Percentiles rank a stretch among this genome's conserved stretches.
Conservation (phyloP, 352 stramenopile genomes). For the Phytophthora pseudosyringae region DNA sequence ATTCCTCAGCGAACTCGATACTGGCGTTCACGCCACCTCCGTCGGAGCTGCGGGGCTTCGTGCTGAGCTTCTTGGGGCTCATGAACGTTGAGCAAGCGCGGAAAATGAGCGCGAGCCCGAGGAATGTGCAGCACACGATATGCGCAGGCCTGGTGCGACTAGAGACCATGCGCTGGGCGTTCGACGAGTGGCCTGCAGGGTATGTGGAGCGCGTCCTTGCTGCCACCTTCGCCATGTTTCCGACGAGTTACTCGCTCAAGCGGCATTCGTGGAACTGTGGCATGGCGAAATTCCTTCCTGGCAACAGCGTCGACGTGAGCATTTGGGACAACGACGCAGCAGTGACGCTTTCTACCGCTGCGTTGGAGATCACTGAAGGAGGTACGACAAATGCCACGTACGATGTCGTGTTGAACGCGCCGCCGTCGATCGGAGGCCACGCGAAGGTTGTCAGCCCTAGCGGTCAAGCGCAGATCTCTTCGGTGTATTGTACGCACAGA, state of each 20-base stretch:
- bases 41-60: slow-evolving; percentile 57
- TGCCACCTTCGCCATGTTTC: slow-evolving; percentile 60
- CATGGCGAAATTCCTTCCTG: slow-evolving; percentile 46
- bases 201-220: slow-evolving; percentile 55
- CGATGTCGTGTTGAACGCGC: slow-evolving; percentile 71
- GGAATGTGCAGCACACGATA: slow-evolving; percentile 48
- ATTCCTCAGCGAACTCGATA: not conserved
- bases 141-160: slow-evolving; percentile 64
- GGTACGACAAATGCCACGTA: slow-evolving; percentile 35
- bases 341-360: slow-evolving; percentile 57
- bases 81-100: slow-evolving; percentile 63
- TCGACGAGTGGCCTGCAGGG: slow-evolving; percentile 59
- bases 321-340: slow-evolving; percentile 85
- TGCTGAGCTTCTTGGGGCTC: slow-evolving; percentile 69
- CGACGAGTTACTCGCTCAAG: slow-evolving; percentile 37
- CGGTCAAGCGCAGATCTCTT: slow-evolving; percentile 11
- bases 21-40: slow-evolving; percentile 44
- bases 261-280: slow-evolving; percentile 78
- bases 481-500: slow-evolving; percentile 37
- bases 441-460: slow-evolving; percentile 9
- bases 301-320: slow-evolving; percentile 56
- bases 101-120: slow-evolving; percentile 45
- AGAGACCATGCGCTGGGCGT: slow-evolving; percentile 65
- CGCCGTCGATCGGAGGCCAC: slow-evolving; percentile 35
- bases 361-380: slow-evolving; percentile 48